Base-by-base conservation (phyloP, 1,284 basidiomycete species). In the Apiotrichum akiyoshidainum region DNA sequence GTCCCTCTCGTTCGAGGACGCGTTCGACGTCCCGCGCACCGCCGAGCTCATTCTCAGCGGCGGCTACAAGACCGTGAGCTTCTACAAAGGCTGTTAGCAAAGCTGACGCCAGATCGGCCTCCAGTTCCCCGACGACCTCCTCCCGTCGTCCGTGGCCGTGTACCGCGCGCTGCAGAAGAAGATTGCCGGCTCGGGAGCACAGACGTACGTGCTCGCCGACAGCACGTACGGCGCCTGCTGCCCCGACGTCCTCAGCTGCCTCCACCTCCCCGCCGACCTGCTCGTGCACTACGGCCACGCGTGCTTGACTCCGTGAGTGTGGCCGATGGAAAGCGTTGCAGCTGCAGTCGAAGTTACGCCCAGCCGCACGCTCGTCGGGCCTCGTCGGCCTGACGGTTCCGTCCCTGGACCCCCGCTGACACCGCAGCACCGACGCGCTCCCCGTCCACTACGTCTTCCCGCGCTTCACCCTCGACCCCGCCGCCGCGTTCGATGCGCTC, bases 151-250 rank as follows among this genome's bases (percentile, higher is more conserved):
- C 0, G 92, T 97, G 2, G 87, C 87, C 0, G 86, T 98, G n/a
- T 96, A 87, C 71, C 83, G 84, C 46, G 77, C 80, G 2, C 81
- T 99, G 34, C 88, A 87, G 70, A 71, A 71, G 5, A 74, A 74
- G 54, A 78, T 90, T 58, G 86, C 46, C 9, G 46, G 47, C 35
- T 63, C 61, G 10, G 74, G 66, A 10, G 74, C 72, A 22, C 77
- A 94, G 66, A 80, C 92, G 31, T 98, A 94, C 72, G 88, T 98
- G 7, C 83, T 97, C 19, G 94, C 94, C 14, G 95, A 98, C 78
- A 98, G 94, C 31, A 96, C 93, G 33, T 98, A 98, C 76, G 95
- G 94, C 74, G 93, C 89, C 69, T 99, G 95, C 73, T 99, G 95
- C 72, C 92, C 96, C 5, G 96, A 99, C 73, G 90, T 98, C 69